These are phyloP conservation scores for Podochytrium sp. DNA, from an alignment of 192 early-diverging fungal species.

Conservation along the genomic window DNA sequence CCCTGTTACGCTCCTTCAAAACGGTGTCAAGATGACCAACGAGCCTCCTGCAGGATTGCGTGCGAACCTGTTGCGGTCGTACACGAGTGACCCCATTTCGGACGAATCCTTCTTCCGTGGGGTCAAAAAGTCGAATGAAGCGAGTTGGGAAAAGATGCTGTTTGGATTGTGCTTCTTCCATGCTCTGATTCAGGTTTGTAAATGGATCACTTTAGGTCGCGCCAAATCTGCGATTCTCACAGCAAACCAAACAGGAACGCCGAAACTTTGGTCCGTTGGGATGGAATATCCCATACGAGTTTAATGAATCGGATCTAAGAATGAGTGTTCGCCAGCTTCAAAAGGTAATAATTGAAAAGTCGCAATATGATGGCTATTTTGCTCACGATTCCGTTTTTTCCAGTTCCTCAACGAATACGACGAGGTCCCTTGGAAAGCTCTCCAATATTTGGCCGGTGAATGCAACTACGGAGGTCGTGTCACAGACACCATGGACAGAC, in stretches of 20 bases:
- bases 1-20: conserved; percentile 63
- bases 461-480: conserved; percentile 69
- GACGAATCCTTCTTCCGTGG: conserved; percentile 59
- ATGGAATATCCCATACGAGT: conserved; percentile 72
- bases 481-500: conserved; percentile 59
- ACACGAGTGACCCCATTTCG: conserved; percentile 60
- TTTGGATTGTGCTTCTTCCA: conserved; percentile 69
- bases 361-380: not conserved
- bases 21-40: conserved; percentile 69
- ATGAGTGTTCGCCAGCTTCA: conserved; percentile 64
- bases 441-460: conserved; percentile 61
- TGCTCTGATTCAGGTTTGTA: conserved; percentile 50
- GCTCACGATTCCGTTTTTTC: not conserved
- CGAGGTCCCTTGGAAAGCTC: conserved; percentile 61
- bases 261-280: conserved; percentile 68
- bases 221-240: too few species aligned
- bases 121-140: conserved; percentile 51
- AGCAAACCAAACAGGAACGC: conserved; percentile 39
- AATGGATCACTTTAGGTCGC: too few species aligned
- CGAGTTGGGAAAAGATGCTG: conserved; percentile 57
- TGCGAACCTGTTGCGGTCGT: conserved; percentile 57
- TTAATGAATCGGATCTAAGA: conserved; percentile 64
- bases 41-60: conserved; percentile 62
- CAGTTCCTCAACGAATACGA: conserved; percentile 67
- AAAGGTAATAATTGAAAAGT: conserved; percentile 52